Evolutionary conservation across 108 stramenopile genomes (phyloP).

Genomic region (Cyclotella cryptica): DNA sequence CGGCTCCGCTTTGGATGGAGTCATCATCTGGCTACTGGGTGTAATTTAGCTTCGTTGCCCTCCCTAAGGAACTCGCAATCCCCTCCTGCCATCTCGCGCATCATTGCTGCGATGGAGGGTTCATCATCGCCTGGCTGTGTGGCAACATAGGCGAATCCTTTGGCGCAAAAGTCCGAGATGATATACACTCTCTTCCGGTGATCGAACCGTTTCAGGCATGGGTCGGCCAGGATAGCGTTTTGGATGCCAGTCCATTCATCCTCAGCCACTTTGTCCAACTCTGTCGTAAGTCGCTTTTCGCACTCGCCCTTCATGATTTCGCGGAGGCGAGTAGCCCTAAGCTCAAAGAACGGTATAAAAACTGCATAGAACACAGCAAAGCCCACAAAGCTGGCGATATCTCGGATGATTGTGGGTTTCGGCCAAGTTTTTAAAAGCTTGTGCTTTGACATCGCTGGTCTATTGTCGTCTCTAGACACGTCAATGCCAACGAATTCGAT

Average conservation of each 20-base stretch:
- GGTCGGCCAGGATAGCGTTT: constrained; percentile 11
- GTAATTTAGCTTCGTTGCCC: background rate
- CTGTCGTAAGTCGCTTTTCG: background rate
- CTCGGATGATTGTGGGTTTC: constrained; percentile 4
- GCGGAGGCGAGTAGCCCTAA: background rate
- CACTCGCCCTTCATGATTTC: background rate
- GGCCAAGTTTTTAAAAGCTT: constrained; percentile 5
- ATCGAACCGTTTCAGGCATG: constrained; percentile 14
- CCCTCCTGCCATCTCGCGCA: background rate
- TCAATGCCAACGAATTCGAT: constrained; percentile 12
- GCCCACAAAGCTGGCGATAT: constrained; percentile 17
- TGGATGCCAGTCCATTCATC: background rate
- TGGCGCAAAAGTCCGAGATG: constrained; percentile 1
- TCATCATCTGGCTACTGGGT: constrained; percentile 4
- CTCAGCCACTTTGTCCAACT: background rate
- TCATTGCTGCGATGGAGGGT: constrained; percentile 8
- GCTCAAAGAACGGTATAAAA: constrained; percentile 27
- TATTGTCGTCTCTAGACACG: background rate
- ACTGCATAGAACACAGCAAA: too few relatives aligned
- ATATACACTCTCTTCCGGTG: background rate
- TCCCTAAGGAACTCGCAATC: constrained; percentile 1
- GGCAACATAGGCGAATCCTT: constrained; percentile 2
- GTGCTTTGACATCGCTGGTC: constrained; percentile 10
- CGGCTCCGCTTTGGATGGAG: background rate
- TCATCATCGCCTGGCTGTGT: constrained; percentile 7